Base-by-base conservation (phyloP, 345 rosid genomes). In the Hevea brasiliensis region DNA sequence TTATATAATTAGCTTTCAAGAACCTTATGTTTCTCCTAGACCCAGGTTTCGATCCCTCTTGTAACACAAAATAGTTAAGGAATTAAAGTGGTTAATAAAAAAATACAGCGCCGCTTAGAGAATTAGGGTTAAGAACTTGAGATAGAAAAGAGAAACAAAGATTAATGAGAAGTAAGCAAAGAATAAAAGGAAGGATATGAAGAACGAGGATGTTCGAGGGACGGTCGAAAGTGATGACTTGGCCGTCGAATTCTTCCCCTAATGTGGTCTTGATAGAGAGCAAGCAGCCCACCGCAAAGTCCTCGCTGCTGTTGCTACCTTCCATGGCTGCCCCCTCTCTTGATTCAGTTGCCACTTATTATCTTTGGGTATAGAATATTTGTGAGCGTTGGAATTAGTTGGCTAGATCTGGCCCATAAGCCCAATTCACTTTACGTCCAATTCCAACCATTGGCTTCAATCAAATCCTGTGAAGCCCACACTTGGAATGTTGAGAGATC, bases 211-310 rank as follows among this genome's bases (percentile, higher is more conserved):
- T 85, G 97, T 95, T 95, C 81, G 97, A 89, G 69, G 84, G 78
- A 68, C 94, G 90, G 82, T 92, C 99, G 81, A 86, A 95, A 82
- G 96, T 86, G 78, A 95, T 81, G 86, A 95, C 88, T 79, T 89
- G 96, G 73, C 87, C 99, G 61, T 90, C 80, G 86, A 92, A 95
- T 77, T 89, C 97, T 68, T 95, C 99, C n/a, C 99, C 99, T 53
- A 90, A 76, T 63, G 87, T 87, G 71, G 97, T 92, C 77, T 88
- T 91, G 72, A 95, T 84, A 42, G 90, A 87, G 68, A 92, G 96
- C 67, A 87, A 81, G 90, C 96, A 89, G 26, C 99, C 99, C 76
- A 89, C 90, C 2, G 92, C 82, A 77, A 91, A 88, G 42, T 95
- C 96, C 37, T 92, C 99, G 71, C 75, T 61, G 73, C 9, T 58